A percentile compares a stretch with the other conserved stretches of the same genome.
These are phyloP conservation scores for Coprinellus aureogranulatus DNA, from an alignment of 768 basidiomycete genomes.

Conservation along the genomic window DNA sequence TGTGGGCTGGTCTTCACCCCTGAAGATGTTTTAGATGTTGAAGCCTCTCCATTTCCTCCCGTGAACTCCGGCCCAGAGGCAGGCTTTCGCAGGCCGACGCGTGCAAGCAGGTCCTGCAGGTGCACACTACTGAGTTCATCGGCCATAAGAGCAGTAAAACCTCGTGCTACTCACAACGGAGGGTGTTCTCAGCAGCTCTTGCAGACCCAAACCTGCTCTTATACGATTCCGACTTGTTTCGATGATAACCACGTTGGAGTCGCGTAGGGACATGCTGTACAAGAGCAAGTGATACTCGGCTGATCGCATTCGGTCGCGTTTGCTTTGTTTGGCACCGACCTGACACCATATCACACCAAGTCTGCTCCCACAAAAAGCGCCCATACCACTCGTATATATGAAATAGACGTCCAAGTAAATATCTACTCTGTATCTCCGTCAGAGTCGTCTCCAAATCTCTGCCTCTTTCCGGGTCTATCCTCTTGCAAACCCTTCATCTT, in stretches of 20 bases:
- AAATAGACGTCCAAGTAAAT: neutral
- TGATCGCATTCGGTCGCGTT: neutral
- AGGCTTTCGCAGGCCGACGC: conserved; percentile 73
- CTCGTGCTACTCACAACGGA: conserved; percentile 54
- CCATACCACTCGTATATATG: neutral
- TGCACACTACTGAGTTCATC: conserved; percentile 3
- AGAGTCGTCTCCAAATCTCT: conserved; percentile 12
- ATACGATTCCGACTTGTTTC: conserved; percentile 71
- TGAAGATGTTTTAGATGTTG: neutral
- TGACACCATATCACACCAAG: no score
- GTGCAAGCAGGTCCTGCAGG: conserved; percentile 70
- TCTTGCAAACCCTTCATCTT: conserved; percentile 94
- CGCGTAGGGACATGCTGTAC: conserved; percentile 64
- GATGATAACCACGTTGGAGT: conserved; percentile 76
- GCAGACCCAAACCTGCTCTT: conserved; percentile 75
- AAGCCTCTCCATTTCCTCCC: conserved; percentile 18
- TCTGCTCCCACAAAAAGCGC: no score
- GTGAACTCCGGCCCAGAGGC: conserved; percentile 33
- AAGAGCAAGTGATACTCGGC: conserved; percentile 1
- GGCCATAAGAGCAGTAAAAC: no score
- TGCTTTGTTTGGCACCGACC: neutral
- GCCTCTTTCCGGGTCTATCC: conserved; percentile 21
- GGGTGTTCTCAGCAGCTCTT: conserved; percentile 78
- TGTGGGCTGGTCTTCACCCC: conserved; percentile 21
- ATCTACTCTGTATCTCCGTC: conserved; percentile 4